Evolutionary conservation across 2,329 filamentous ascomycete genomes (phyloP).

Genomic region (Claviceps quebecensis): DNA sequence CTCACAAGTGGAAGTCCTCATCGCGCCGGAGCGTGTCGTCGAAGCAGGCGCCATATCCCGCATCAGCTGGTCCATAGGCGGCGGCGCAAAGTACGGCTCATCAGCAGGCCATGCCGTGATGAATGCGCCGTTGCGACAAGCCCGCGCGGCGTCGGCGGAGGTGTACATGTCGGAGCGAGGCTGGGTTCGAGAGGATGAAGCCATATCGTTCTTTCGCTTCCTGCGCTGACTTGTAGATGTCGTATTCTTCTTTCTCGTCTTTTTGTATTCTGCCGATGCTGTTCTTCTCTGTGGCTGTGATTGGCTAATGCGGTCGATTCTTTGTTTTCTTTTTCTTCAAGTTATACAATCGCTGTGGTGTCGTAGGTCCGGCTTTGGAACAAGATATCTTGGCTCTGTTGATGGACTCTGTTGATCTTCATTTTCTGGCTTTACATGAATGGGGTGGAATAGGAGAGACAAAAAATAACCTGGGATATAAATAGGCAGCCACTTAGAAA

Average conservation of each 20-base stretch:
- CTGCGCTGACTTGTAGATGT: background rate
- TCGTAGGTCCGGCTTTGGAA: too few species aligned
- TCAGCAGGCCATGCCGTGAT: conserved; percentile 16
- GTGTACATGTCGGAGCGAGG: conserved; percentile 9
- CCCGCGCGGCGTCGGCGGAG: conserved; percentile 12
- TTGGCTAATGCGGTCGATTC: too few species aligned
- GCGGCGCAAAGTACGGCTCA: conserved; percentile 10
- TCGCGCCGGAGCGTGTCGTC: background rate
- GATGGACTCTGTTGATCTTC: too few species aligned
- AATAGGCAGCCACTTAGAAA: background rate
- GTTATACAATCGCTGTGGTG: too few species aligned
- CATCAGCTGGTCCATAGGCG: conserved; percentile 1
- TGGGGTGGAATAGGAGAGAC: too few species aligned
- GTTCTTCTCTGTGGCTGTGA: too few species aligned
- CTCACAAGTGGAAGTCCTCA: background rate
- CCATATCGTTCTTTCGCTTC: background rate
- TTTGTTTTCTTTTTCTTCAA: too few species aligned
- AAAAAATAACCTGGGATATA: too few species aligned
- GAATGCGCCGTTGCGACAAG: conserved; percentile 12
- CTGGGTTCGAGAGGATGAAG: background rate
- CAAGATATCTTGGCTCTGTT: too few species aligned
- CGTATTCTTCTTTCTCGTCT: background rate
- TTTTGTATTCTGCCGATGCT: too few species aligned
- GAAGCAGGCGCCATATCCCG: background rate
- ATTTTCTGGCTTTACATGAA: too few species aligned